Conservation (phyloP, 2,329 filamentous ascomycete genomes). For the Corinectria fuckeliana region DNA sequence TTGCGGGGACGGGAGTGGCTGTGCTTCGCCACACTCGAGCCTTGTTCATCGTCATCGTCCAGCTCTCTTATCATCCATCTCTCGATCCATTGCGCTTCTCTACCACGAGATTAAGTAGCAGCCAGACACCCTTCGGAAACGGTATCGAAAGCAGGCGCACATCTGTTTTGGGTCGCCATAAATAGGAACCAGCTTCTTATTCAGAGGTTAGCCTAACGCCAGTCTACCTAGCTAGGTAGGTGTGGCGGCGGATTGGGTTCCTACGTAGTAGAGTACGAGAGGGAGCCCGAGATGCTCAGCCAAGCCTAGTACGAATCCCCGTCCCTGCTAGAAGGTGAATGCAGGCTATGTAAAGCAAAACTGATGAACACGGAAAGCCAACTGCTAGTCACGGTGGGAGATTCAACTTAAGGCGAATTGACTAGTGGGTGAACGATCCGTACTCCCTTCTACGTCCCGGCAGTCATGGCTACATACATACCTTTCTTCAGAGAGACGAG, state of each 20-base stretch:
- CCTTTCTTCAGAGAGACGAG: constrained; percentile 1
- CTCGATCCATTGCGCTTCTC: background rate
- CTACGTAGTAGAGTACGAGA: too few relatives aligned
- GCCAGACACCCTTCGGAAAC: background rate
- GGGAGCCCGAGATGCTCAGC: background rate
- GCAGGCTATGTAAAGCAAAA: background rate
- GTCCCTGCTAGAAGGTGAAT: background rate
- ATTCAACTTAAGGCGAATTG: background rate
- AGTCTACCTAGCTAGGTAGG: background rate
- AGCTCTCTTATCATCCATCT: constrained; percentile 3
- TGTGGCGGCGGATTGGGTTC: background rate
- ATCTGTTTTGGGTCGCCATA: constrained; percentile 1
- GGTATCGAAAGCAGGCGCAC: background rate
- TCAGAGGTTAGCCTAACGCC: background rate
- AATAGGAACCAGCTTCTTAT: constrained; percentile 8
- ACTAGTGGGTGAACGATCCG: background rate
- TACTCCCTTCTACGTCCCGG: too few relatives aligned
- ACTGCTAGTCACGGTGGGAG: background rate
- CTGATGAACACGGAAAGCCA: background rate
- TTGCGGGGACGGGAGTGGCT: constrained; percentile 30
- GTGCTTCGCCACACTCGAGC: constrained; percentile 36
- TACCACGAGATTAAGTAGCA: too few relatives aligned
- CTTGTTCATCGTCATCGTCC: constrained; percentile 25
- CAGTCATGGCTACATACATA: too few relatives aligned
- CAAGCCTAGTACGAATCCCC: background rate